Conservation (phyloP, 768 basidiomycete species). For the Pleurotus ostreatus region DNA sequence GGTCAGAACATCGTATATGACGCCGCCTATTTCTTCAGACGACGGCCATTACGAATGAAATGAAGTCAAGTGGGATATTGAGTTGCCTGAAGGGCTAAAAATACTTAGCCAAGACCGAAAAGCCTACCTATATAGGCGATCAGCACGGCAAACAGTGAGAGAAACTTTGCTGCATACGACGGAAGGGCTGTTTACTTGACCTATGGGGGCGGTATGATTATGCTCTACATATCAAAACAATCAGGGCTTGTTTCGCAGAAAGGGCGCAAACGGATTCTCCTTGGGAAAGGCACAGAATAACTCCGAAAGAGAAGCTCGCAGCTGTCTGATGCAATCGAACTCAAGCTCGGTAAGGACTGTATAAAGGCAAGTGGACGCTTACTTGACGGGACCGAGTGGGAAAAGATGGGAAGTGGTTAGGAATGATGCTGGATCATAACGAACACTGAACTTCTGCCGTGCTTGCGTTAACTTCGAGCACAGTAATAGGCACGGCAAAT, state of each 20-base stretch:
- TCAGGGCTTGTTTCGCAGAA: conserved; percentile 7
- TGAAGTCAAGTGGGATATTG: background rate
- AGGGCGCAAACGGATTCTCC: background rate
- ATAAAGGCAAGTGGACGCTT: background rate
- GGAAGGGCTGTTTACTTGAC: background rate
- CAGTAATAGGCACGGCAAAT: background rate
- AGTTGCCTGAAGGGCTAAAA: background rate
- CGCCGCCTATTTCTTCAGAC: background rate
- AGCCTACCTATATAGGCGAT: background rate
- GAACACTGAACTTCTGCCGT: background rate
- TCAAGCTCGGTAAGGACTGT: background rate
- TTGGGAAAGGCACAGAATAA: background rate
- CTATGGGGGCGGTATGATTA: conserved; percentile 7
- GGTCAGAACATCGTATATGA: background rate
- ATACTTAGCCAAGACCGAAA: background rate
- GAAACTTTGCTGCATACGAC: background rate
- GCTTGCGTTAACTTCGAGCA: too few species aligned
- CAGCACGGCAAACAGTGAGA: background rate
- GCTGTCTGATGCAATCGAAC: background rate
- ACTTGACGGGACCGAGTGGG: background rate
- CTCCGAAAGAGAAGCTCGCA: background rate
- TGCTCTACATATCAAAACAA: background rate
- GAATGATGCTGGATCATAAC: background rate
- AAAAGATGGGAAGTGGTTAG: background rate
- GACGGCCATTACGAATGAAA: background rate